Evolutionary conservation across 108 stramenopile species (phyloP).

Genomic region (Cylindrotheca closterium): DNA sequence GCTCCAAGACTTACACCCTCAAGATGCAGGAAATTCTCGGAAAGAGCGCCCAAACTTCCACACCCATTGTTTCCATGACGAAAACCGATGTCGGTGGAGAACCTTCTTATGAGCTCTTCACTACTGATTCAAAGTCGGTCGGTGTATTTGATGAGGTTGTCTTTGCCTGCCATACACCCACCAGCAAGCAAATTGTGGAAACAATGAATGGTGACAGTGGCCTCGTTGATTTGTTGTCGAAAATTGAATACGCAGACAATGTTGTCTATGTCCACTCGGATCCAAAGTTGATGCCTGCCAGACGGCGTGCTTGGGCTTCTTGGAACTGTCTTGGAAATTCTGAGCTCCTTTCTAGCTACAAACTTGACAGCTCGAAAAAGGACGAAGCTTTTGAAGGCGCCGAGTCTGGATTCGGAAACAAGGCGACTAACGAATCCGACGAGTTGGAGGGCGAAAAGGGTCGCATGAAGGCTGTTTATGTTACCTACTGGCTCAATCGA

Average conservation of each 20-base stretch:
- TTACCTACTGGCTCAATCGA: conserved; percentile 96
- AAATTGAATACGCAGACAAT: conserved; percentile 85
- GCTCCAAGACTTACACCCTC: conserved; percentile 78
- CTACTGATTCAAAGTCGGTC: conserved; percentile 27
- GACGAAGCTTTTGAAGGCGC: conserved; percentile 68
- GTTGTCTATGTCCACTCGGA: conserved; percentile 93
- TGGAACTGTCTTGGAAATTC: conserved; percentile 93
- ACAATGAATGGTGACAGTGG: conserved; percentile 6
- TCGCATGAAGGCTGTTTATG: conserved; percentile 83
- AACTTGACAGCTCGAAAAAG: conserved; percentile 9
- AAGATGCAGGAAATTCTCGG: conserved; percentile 62
- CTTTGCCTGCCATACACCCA: conserved; percentile 92
- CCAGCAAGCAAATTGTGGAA: conserved; percentile 57
- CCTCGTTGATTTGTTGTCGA: conserved; percentile 21
- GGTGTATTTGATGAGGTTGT: conserved; percentile 83
- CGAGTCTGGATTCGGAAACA: conserved; percentile 72
- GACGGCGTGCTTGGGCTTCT: conserved; percentile 82
- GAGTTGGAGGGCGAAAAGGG: conserved; percentile 59
- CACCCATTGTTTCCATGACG: conserved; percentile 53
- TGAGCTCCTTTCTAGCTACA: conserved; percentile 28
- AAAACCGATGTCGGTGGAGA: conserved; percentile 24
- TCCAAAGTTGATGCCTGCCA: conserved; percentile 82
- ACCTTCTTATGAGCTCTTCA: conserved; percentile 50
- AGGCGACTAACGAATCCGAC: conserved; percentile 11
- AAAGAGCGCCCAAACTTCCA: conserved; percentile 51